These are phyloP conservation scores for Triticum dicoccoides DNA, from an alignment of 176 grass and related monocot species.

Conservation along the genomic window DNA sequence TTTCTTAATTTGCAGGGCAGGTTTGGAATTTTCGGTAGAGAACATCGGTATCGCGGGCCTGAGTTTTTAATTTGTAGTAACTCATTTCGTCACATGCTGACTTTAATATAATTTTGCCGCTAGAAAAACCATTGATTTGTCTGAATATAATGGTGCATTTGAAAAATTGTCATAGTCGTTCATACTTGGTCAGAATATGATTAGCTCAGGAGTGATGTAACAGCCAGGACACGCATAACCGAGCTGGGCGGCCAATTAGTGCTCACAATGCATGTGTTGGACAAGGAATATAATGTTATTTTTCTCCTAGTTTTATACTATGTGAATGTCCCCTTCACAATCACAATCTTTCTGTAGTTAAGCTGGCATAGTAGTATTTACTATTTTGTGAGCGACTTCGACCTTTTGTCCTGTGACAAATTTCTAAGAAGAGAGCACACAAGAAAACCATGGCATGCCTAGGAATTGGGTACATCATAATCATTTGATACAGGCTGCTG, in stretches of 20 bases:
- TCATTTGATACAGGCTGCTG: background rate
- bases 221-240: background rate
- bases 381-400: background rate
- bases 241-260: background rate
- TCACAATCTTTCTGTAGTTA: background rate
- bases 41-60: background rate
- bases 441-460: background rate
- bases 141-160: background rate
- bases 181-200: slow-evolving; percentile 6
- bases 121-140: background rate
- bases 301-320: background rate
- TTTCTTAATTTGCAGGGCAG: background rate
- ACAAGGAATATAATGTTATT: background rate
- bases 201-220: background rate
- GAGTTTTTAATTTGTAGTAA: background rate
- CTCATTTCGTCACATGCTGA: background rate
- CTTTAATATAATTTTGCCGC: background rate
- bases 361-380: slow-evolving; percentile 1
- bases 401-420: background rate
- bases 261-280: background rate
- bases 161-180: background rate
- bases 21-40: background rate
- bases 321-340: background rate
- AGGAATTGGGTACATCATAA: background rate
- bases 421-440: background rate